Conservation (phyloP, 1,139 yeast species). For the Lodderomyces orthopsilosis region DNA sequence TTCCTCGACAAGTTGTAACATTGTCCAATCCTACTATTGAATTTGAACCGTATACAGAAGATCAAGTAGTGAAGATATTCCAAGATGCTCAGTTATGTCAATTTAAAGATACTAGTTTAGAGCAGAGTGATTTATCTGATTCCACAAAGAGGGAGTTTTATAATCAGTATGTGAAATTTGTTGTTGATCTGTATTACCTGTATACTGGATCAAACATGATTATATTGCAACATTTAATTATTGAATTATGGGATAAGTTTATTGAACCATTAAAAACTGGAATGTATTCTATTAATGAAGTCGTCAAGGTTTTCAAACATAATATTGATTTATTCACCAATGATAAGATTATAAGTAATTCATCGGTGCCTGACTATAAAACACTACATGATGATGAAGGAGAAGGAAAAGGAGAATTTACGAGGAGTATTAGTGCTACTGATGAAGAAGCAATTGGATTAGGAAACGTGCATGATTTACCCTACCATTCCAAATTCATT, state of each 20-base stretch:
- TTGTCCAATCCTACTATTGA: constrained; percentile 48
- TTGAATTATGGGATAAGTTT: constrained; percentile 52
- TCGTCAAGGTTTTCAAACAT: constrained; percentile 47
- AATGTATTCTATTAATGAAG: constrained; percentile 31
- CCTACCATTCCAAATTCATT: constrained; percentile 56
- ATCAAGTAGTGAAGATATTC: constrained; percentile 39
- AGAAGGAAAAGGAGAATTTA: constrained; percentile 20
- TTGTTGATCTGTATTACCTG: constrained; percentile 51
- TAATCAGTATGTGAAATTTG: constrained; percentile 46
- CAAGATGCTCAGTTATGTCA: constrained; percentile 24
- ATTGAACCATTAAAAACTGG: constrained; percentile 40
- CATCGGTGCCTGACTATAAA: constrained; percentile 27
- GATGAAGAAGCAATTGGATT: constrained; percentile 1
- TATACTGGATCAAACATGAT: constrained; percentile 55
- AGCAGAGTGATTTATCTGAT: neutral
- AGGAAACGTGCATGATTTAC: constrained; percentile 38
- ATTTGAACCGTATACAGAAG: constrained; percentile 46
- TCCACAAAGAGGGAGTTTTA: constrained; percentile 31
- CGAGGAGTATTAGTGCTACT: no score
- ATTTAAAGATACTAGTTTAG: constrained; percentile 16
- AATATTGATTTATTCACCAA: constrained; percentile 38
- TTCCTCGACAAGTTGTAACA: constrained; percentile 47
- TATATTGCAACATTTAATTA: constrained; percentile 40
- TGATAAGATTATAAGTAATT: constrained; percentile 38
- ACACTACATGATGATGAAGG: constrained; percentile 21